A percentile compares a stretch with the other conserved stretches of the same genome.
Conservation (phyloP, 257 asterid species). For the Perilla frutescens region DNA sequence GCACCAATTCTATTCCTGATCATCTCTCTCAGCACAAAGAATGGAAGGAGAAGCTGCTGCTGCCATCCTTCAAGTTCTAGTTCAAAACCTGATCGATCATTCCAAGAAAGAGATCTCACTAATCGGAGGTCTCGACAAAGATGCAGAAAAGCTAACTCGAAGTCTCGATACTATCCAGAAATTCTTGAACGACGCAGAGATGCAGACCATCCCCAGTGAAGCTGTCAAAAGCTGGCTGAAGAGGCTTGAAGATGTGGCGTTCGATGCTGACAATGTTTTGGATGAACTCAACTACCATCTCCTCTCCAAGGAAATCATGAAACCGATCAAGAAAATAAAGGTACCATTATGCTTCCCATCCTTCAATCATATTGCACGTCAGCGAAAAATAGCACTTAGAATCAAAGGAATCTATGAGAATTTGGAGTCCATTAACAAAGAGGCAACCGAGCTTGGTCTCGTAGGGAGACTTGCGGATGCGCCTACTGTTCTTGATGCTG, state of each 20-base stretch:
- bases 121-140: background rate
- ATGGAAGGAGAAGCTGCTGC: background rate
- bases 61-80: background rate
- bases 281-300: background rate
- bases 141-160: background rate
- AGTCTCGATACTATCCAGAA: background rate
- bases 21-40: background rate
- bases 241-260: no score
- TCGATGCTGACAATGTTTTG: background rate
- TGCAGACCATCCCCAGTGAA: background rate
- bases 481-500: background rate
- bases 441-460: background rate
- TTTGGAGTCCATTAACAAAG: background rate
- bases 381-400: background rate
- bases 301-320: background rate
- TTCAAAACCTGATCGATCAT: background rate
- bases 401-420: background rate
- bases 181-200: slow-evolving; percentile 2
- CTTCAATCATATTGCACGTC: background rate
- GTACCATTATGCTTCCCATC: slow-evolving; percentile 14
- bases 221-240: no score
- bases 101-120: background rate
- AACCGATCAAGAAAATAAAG: background rate
- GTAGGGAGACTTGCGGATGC: background rate
- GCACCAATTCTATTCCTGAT: no score